Percentiles rank a stretch among this genome's conserved stretches.
Conservation (phyloP, 306 rosid species). For the Gastrolobium bilobum region DNA sequence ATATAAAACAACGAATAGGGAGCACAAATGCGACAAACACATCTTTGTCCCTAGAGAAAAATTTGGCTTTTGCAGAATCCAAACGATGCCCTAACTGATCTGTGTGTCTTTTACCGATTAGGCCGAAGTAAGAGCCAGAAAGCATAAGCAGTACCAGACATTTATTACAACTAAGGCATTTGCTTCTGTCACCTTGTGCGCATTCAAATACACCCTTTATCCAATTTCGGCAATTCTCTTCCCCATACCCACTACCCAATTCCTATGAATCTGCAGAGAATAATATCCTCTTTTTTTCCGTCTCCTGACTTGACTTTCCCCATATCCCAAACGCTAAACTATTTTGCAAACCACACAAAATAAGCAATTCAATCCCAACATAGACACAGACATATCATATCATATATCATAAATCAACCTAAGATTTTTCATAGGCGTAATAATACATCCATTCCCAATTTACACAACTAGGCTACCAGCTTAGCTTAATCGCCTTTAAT, state of each 20-base stretch:
- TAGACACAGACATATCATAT: neutral
- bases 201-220: neutral
- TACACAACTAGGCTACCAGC: slow-evolving; percentile 26
- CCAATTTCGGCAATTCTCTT: neutral
- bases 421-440: too few species aligned
- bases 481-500: neutral
- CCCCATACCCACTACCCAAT: neutral
- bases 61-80: slow-evolving; percentile 4
- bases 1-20: slow-evolving; percentile 24
- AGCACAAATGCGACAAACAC: slow-evolving; percentile 43
- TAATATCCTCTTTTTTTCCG: neutral
- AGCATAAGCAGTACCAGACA: slow-evolving; percentile 38
- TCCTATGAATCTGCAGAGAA: neutral
- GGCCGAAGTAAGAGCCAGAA: slow-evolving; percentile 37
- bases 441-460: neutral
- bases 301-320: neutral
- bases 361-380: neutral
- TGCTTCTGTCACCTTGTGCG: slow-evolving; percentile 41
- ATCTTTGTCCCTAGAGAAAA: neutral
- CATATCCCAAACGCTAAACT: neutral
- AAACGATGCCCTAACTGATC: slow-evolving; percentile 5
- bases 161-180: slow-evolving; percentile 46
- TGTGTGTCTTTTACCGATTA: slow-evolving; percentile 43
- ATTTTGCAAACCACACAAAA: neutral
- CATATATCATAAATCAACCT: neutral